phyloP scores from a whole-genome alignment of 495 filamentous ascomycete genomes.

The Penicillium malachiteum region DNA sequence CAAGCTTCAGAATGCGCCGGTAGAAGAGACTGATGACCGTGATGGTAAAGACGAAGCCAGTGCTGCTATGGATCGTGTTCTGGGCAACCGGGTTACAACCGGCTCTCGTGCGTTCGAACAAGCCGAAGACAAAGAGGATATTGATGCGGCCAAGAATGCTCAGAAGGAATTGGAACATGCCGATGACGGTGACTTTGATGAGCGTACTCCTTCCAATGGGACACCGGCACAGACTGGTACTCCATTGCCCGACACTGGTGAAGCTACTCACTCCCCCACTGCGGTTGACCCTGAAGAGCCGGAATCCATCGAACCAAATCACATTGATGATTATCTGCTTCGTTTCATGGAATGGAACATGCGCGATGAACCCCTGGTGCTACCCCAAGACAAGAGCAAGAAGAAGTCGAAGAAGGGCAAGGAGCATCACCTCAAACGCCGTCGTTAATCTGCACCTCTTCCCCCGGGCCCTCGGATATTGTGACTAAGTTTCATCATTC shows the following conservation, averaged over 20 bases:
- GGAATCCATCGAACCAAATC: slow-evolving; percentile 31
- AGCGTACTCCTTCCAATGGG: slow-evolving; percentile 54
- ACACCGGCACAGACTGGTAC: slow-evolving; percentile 35
- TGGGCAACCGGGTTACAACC: slow-evolving; percentile 57
- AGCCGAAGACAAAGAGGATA: slow-evolving; percentile 92
- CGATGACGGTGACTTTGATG: slow-evolving; percentile 90
- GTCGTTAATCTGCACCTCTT: slow-evolving; percentile 24
- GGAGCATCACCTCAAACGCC: slow-evolving; percentile 55
- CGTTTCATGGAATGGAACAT: slow-evolving; percentile 73
- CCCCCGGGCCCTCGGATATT: not conserved
- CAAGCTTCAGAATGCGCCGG: slow-evolving; percentile 67
- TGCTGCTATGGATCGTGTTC: slow-evolving; percentile 82
- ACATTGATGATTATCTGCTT: slow-evolving; percentile 87
- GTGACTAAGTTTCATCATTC: too few relatives aligned
- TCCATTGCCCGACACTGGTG: slow-evolving; percentile 15
- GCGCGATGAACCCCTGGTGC: slow-evolving; percentile 72
- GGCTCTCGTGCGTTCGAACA: slow-evolving; percentile 70
- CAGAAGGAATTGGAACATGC: slow-evolving; percentile 84
- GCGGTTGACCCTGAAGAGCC: not conserved
- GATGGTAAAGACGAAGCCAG: slow-evolving; percentile 63
- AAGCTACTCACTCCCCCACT: not conserved
- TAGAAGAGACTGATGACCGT: slow-evolving; percentile 61
- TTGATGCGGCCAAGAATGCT: slow-evolving; percentile 78
- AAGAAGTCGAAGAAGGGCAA: slow-evolving; percentile 74
- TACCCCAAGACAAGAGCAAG: slow-evolving; percentile 78